A percentile compares a stretch with the other conserved stretches of the same genome.
These are phyloP conservation scores for Acrocalymma vagum DNA, from an alignment of 2,329 filamentous ascomycete genomes.

Conservation along the genomic window DNA sequence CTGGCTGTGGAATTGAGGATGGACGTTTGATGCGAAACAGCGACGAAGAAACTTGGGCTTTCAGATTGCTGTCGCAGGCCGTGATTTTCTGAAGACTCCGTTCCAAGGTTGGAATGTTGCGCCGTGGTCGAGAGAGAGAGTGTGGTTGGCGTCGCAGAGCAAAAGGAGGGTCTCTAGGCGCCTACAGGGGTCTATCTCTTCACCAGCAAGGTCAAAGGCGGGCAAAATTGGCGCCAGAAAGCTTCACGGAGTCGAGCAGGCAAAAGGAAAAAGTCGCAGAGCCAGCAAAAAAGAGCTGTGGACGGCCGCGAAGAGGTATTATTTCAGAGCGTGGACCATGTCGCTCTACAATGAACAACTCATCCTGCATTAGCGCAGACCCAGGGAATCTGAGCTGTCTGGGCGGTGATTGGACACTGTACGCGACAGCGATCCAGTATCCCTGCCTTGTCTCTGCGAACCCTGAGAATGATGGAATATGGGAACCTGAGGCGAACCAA, in stretches of 20 bases:
- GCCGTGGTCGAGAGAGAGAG: too few relatives aligned
- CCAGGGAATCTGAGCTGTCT: conserved; percentile 29
- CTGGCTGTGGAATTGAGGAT: too few relatives aligned
- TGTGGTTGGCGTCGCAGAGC: neutral
- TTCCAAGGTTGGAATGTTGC: too few relatives aligned
- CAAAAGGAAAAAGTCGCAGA: conserved; percentile 11
- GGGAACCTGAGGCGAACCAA: too few relatives aligned
- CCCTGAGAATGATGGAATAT: too few relatives aligned
- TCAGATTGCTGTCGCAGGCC: too few relatives aligned
- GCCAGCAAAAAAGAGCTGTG: conserved; percentile 11
- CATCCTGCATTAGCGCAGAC: conserved; percentile 48
- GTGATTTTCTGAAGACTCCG: too few relatives aligned
- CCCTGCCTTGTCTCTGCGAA: conserved; percentile 20
- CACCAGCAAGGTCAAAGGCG: too few relatives aligned
- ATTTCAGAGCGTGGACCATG: conserved; percentile 35
- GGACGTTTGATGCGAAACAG: too few relatives aligned
- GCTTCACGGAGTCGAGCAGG: conserved; percentile 12
- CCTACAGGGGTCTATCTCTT: too few relatives aligned
- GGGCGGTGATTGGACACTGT: conserved; percentile 30
- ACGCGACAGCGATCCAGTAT: conserved; percentile 9
- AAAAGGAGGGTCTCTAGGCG: neutral
- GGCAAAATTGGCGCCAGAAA: too few relatives aligned
- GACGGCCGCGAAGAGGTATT: conserved; percentile 28
- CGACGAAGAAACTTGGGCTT: too few relatives aligned
- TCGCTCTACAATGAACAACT: conserved; percentile 45